Evolutionary conservation across 345 rosid genomes (phyloP).

Genomic region (Arabidopsis arenosa): DNA sequence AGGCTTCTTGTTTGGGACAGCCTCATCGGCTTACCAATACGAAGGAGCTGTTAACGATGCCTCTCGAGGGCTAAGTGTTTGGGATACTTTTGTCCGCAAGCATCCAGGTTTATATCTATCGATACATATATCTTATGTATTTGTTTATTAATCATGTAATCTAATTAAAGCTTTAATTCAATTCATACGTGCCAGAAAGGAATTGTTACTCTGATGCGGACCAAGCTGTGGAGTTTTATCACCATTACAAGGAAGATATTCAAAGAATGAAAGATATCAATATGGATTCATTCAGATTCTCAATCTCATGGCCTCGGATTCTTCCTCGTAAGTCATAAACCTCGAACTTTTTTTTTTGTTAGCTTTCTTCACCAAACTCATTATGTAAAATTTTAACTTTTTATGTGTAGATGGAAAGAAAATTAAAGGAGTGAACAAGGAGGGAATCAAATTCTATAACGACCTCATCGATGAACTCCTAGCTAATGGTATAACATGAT

Average conservation of each 20-base stretch:
- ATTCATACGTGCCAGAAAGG: slow-evolving; percentile 22
- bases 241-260: slow-evolving; percentile 49
- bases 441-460: slow-evolving; percentile 50
- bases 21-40: slow-evolving; percentile 46
- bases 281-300: slow-evolving; percentile 53
- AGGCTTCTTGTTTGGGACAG: slow-evolving; percentile 46
- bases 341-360: too few species aligned
- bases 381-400: neutral
- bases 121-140: neutral
- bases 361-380: neutral
- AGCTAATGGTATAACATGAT: slow-evolving; percentile 35
- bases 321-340: slow-evolving; percentile 44
- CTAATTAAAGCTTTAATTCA: neutral
- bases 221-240: slow-evolving; percentile 47
- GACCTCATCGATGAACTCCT: slow-evolving; percentile 54
- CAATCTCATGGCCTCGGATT: slow-evolving; percentile 60
- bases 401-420: slow-evolving; percentile 31
- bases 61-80: slow-evolving; percentile 38
- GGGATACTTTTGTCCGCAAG: slow-evolving; percentile 45
- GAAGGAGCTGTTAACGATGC: slow-evolving; percentile 40
- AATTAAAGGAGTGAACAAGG: slow-evolving; percentile 46
- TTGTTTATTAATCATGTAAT: neutral
- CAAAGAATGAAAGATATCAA: slow-evolving; percentile 46
- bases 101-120: slow-evolving; percentile 32
- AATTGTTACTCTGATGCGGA: slow-evolving; percentile 42